A percentile compares a stretch with the other conserved stretches of the same genome.
Conservation (phyloP, 2,329 filamentous ascomycete species). For the Anthostomella pinea region DNA sequence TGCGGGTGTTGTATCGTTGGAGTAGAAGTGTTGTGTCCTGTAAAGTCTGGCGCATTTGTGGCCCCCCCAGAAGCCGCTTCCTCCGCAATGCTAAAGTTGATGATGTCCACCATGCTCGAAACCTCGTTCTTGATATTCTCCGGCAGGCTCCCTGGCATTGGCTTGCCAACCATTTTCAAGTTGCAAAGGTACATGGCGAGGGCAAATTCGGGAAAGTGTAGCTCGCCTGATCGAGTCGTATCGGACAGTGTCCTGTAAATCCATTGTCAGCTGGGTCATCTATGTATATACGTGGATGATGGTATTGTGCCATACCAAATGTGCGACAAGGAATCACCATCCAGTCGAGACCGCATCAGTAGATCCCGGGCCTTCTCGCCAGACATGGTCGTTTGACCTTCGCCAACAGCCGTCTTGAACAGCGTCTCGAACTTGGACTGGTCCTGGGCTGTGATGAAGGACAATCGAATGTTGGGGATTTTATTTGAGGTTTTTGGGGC, state of each 20-base stretch:
- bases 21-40: constrained; percentile 48
- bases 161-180: constrained; percentile 82
- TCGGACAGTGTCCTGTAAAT: constrained; percentile 76
- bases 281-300: background rate
- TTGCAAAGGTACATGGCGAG: constrained; percentile 99
- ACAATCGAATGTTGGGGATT: constrained; percentile 91
- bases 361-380: constrained; percentile 91
- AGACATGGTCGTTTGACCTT: constrained; percentile 79
- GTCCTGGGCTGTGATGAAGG: constrained; percentile 92
- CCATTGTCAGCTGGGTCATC: constrained; percentile 19
- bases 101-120: constrained; percentile 99
- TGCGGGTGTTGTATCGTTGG: constrained; percentile 66
- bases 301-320: constrained; percentile 66
- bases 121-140: constrained; percentile 94
- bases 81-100: constrained; percentile 88
- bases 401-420: constrained; percentile 91
- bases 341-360: constrained; percentile 80
- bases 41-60: constrained; percentile 70
- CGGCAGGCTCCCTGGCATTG: constrained; percentile 70
- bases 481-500: constrained; percentile 59
- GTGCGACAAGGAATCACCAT: constrained; percentile 82
- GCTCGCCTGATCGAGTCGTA: constrained; percentile 91
- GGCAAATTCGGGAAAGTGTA: constrained; percentile 96
- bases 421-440: constrained; percentile 96
- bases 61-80: constrained; percentile 54